These are phyloP conservation scores for Neodidymelliopsis sp. DNA, from an alignment of 2,329 filamentous ascomycete species.

Conservation along the genomic window DNA sequence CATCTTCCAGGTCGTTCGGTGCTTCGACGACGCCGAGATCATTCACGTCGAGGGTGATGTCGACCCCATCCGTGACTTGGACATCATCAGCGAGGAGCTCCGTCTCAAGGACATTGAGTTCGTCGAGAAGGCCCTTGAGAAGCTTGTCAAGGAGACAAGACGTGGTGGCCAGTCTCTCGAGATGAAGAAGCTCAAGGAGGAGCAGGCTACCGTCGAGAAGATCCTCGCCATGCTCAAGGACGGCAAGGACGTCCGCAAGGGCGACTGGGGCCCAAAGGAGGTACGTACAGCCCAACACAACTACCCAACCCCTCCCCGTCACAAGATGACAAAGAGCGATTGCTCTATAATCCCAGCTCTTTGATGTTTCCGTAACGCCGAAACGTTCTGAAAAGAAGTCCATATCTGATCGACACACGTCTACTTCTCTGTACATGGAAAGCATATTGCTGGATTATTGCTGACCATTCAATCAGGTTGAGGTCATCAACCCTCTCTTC, in stretches of 20 bases:
- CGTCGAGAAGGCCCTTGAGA: conserved; percentile 92
- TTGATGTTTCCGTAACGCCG: conserved; percentile 86
- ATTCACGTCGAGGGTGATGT: conserved; percentile 99
- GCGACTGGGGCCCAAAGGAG: conserved; percentile 91
- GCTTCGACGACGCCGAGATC: conserved; percentile 98
- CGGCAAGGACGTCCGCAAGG: conserved; percentile 93
- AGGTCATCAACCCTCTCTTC: conserved; percentile 96
- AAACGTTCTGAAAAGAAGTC: conserved; percentile 88
- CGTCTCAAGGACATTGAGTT: conserved; percentile 99
- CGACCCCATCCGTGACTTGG: conserved; percentile 89
- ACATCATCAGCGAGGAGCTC: conserved; percentile 96
- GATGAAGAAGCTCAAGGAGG: conserved; percentile 96
- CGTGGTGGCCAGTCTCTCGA: conserved; percentile 94
- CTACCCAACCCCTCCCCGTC: conserved; percentile 45
- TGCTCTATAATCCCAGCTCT: conserved; percentile 99
- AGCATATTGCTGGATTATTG: conserved; percentile 15
- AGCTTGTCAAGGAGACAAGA: conserved; percentile 90
- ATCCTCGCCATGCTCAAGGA: conserved; percentile 81
- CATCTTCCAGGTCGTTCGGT: conserved; percentile 96
- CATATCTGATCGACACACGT: conserved; percentile 66
- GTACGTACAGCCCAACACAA: conserved; percentile 63
- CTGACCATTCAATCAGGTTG: conserved; percentile 69
- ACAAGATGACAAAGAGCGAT: conserved; percentile 98
- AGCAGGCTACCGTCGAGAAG: conserved; percentile 92
- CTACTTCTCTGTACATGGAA: conserved; percentile 10